Base-by-base conservation (phyloP, 257 asterid species). In the Handroanthus guayacan region DNA sequence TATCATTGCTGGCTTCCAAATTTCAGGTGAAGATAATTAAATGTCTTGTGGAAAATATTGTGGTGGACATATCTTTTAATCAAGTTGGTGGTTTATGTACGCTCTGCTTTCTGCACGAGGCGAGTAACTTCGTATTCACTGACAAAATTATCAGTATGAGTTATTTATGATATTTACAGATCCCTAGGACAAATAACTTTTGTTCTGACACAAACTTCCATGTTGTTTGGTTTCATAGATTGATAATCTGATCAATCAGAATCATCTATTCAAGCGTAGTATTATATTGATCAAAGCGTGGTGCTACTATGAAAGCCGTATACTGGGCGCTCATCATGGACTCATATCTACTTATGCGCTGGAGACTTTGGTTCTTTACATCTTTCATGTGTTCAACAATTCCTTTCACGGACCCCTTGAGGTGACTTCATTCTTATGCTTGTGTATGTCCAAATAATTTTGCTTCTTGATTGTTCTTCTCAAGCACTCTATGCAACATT, bases 301-400 rank as follows among this genome's bases (percentile, higher is more conserved):
- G 99, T 95, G 99, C 85, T 92, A 92, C 79, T 95, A 95, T 69
- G 99, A 95, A 85, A 95, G 99, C 80, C 98, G 98, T 41, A 83
- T 92, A 78, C 77, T 95, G 83, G 99, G 99, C 70, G 97, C 99
- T 67, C 97, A 89, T 81, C 99, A 92, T 63, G 99, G 99, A 66
- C 92, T 95, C 58, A 92, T 95, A 66, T 95, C 99, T 74, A 95
- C 99, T 31, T 95, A 95, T 72, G 99, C 97, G 71, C 81, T 95
- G 87, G 99, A 95, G 89, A 91, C 96, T 67, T 76, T 95, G 61
- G 97, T 95, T 78, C 97, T 95, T 64, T 95, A 92, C 82, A 89
- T 95, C 83, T 92, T 95, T 86, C 97, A 95, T 11, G 91, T 91
- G 77, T 95, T 87, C 89, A 89, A 92, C 89, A 89, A 89, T 80